These are phyloP conservation scores for Mortierella sp. DNA, from an alignment of 371 early-diverging fungal genomes.

Conservation along the genomic window DNA sequence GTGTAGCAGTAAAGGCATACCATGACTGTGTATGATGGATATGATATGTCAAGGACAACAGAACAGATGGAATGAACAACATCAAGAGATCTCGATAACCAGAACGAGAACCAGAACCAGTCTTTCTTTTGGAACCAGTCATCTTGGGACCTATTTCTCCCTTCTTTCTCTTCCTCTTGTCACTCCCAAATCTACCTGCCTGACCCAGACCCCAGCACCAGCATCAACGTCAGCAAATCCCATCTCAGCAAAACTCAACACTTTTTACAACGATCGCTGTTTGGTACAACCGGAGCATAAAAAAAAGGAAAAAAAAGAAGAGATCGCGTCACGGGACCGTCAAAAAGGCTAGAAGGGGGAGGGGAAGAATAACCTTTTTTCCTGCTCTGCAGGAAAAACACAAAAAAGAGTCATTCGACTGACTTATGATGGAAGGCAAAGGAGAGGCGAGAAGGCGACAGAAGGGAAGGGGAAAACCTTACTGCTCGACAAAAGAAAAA, in stretches of 20 bases:
- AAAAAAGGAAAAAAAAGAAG: constrained; percentile 2
- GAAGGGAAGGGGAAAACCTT: constrained; percentile 4
- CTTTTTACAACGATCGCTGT: neutral
- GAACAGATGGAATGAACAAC: neutral
- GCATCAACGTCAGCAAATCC: neutral
- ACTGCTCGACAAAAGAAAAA: neutral
- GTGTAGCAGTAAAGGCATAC: neutral
- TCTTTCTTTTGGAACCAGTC: neutral
- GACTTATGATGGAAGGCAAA: neutral
- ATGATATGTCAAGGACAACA: neutral
- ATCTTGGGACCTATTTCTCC: neutral
- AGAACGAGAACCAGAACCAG: neutral
- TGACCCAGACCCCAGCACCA: neutral
- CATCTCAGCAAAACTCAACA: constrained; percentile 5
- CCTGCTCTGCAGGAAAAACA: neutral
- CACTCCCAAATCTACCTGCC: neutral
- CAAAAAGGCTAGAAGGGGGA: neutral
- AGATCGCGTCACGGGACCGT: neutral
- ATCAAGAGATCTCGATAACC: neutral
- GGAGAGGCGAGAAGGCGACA: constrained; percentile 10
- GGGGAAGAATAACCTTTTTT: neutral
- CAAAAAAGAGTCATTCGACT: constrained; percentile 12
- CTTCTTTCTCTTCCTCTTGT: neutral
- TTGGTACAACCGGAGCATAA: constrained; percentile 4
- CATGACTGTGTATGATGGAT: too few species aligned